Conservation (phyloP, 2,329 filamentous ascomycete species). For the Orbilia ellipsospora region DNA sequence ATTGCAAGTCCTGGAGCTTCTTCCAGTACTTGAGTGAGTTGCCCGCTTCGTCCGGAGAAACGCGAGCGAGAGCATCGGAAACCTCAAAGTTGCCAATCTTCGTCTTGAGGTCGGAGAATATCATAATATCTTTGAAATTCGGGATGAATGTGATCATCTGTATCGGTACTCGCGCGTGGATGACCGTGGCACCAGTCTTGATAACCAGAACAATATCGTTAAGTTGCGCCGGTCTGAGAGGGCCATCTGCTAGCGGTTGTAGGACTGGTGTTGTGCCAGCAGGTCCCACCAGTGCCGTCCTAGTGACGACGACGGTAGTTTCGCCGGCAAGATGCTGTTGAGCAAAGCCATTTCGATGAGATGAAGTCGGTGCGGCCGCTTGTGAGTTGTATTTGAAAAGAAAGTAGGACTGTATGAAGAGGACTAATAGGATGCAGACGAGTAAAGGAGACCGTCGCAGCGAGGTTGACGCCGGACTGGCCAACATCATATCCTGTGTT, state of each 20-base stretch:
- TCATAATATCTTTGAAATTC: constrained; percentile 40
- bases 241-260: constrained; percentile 8
- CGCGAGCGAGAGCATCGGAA: constrained; percentile 42
- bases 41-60: constrained; percentile 42
- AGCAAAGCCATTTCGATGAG: not conserved
- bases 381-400: constrained; percentile 51
- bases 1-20: constrained; percentile 39
- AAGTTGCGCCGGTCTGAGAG: constrained; percentile 31
- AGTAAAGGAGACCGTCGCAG: constrained; percentile 51
- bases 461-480: constrained; percentile 31
- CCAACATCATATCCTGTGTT: constrained; percentile 30
- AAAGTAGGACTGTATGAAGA: constrained; percentile 48
- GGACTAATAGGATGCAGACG: constrained; percentile 41
- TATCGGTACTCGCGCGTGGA: constrained; percentile 45
- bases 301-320: constrained; percentile 39
- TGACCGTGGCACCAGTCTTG: constrained; percentile 51
- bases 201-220: constrained; percentile 50
- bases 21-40: constrained; percentile 40
- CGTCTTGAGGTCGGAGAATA: constrained; percentile 51
- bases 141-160: constrained; percentile 46
- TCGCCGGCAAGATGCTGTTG: not conserved
- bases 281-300: constrained; percentile 34
- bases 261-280: constrained; percentile 35
- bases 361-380: constrained; percentile 1
- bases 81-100: constrained; percentile 43